These are phyloP conservation scores for Termitomyces sp. DNA, from an alignment of 768 basidiomycete genomes.

Conservation along the genomic window DNA sequence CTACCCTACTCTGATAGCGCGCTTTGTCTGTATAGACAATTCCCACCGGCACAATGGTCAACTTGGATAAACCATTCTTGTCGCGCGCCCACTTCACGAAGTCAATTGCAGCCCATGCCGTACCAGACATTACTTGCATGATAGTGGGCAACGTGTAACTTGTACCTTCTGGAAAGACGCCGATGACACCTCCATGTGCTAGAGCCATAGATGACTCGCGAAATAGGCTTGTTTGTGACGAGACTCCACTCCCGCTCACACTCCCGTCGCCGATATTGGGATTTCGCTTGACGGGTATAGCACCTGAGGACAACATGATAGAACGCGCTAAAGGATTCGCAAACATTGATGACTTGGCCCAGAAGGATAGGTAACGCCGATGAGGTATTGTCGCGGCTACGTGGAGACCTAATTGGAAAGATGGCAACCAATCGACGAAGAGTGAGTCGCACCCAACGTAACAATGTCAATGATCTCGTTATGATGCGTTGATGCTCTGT, in stretches of 20 bases:
- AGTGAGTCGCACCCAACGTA: slow-evolving; percentile 21
- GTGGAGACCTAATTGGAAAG: background rate
- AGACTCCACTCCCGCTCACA: background rate
- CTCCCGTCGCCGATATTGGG: background rate
- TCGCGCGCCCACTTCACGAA: slow-evolving; percentile 42
- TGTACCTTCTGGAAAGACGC: slow-evolving; percentile 68
- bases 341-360: slow-evolving; percentile 76
- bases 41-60: slow-evolving; percentile 58
- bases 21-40: slow-evolving; percentile 72
- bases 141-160: slow-evolving; percentile 47
- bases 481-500: slow-evolving; percentile 57
- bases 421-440: background rate
- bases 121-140: slow-evolving; percentile 55
- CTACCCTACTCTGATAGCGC: background rate
- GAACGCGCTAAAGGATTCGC: slow-evolving; percentile 48
- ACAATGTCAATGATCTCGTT: slow-evolving; percentile 69
- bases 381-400: slow-evolving; percentile 57
- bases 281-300: slow-evolving; percentile 20
- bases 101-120: slow-evolving; percentile 71
- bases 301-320: slow-evolving; percentile 59
- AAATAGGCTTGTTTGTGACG: slow-evolving; percentile 48
- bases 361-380: slow-evolving; percentile 53
- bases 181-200: slow-evolving; percentile 52
- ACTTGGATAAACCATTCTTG: slow-evolving; percentile 21
- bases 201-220: slow-evolving; percentile 53